phyloP scores from a whole-genome alignment of 2,329 filamentous ascomycete genomes.

The Fusarium sp. region DNA sequence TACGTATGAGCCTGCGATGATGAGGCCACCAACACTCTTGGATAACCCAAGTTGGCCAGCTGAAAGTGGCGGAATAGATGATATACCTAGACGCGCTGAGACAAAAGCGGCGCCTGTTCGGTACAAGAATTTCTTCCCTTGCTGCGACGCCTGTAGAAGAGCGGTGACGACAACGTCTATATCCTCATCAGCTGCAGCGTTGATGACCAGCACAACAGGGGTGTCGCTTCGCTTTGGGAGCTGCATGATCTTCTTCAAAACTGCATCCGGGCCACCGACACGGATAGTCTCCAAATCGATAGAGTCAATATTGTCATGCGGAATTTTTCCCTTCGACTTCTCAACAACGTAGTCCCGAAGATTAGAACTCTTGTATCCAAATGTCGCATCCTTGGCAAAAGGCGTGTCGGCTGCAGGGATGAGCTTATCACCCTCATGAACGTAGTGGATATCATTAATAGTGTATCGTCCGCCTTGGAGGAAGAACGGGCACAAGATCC shows the following conservation, averaged over 20 bases:
- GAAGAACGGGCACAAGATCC: conserved; percentile 68
- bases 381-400: conserved; percentile 66
- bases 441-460: conserved; percentile 66
- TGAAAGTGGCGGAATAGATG: conserved; percentile 59
- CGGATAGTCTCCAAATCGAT: conserved; percentile 60
- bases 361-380: conserved; percentile 65
- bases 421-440: conserved; percentile 56
- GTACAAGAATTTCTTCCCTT: conserved; percentile 49
- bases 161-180: conserved; percentile 64
- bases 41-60: conserved; percentile 53
- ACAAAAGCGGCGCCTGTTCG: conserved; percentile 55
- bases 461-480: conserved; percentile 66
- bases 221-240: conserved; percentile 43
- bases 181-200: conserved; percentile 62
- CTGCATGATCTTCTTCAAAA: conserved; percentile 52
- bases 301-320: conserved; percentile 50
- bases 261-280: conserved; percentile 52
- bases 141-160: conserved; percentile 49
- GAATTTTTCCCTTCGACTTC: conserved; percentile 57
- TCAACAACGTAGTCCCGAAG: conserved; percentile 58
- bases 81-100: conserved; percentile 61
- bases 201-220: conserved; percentile 53
- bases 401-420: conserved; percentile 59
- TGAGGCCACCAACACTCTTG: conserved; percentile 55
- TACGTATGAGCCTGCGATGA: conserved; percentile 67